These are phyloP conservation scores for Ceratocystis eucalypticola DNA, from an alignment of 2,329 filamentous ascomycete genomes.

Conservation along the genomic window DNA sequence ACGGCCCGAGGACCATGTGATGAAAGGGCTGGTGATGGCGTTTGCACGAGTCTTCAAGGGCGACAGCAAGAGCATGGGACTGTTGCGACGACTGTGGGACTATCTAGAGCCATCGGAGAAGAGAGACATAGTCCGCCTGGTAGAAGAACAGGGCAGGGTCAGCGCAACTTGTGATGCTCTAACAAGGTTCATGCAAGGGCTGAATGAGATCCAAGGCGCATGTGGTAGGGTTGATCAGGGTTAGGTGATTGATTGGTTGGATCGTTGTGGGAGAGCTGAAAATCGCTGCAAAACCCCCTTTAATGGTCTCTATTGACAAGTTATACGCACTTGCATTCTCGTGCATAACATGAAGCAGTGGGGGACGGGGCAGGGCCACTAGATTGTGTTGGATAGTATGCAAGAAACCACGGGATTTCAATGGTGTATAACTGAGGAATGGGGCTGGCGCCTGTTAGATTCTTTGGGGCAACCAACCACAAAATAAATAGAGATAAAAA, in stretches of 20 bases:
- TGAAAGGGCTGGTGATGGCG: constrained; percentile 21
- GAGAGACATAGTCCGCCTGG: background rate
- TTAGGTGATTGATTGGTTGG: background rate
- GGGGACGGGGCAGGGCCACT: too few species aligned
- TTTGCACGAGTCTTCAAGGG: constrained; percentile 22
- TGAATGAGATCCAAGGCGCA: background rate
- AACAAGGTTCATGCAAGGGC: background rate
- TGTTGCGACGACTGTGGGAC: constrained; percentile 22
- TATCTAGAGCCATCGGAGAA: constrained; percentile 19
- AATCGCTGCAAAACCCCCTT: background rate
- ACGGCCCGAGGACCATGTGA: constrained; percentile 15
- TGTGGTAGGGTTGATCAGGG: background rate
- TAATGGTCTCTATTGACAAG: background rate
- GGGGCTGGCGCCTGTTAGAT: too few species aligned
- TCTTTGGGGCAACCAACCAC: too few species aligned
- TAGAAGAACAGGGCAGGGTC: background rate
- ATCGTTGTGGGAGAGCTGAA: background rate
- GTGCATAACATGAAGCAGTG: too few species aligned
- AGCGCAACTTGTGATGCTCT: background rate
- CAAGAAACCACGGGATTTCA: too few species aligned
- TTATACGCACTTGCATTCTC: too few species aligned
- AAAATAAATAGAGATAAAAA: too few species aligned
- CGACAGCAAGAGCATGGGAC: constrained; percentile 11
- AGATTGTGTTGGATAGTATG: too few species aligned
- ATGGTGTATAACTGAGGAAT: too few species aligned